phyloP scores from a whole-genome alignment of 1,284 basidiomycete species.

The Pseudozyma sp. region DNA sequence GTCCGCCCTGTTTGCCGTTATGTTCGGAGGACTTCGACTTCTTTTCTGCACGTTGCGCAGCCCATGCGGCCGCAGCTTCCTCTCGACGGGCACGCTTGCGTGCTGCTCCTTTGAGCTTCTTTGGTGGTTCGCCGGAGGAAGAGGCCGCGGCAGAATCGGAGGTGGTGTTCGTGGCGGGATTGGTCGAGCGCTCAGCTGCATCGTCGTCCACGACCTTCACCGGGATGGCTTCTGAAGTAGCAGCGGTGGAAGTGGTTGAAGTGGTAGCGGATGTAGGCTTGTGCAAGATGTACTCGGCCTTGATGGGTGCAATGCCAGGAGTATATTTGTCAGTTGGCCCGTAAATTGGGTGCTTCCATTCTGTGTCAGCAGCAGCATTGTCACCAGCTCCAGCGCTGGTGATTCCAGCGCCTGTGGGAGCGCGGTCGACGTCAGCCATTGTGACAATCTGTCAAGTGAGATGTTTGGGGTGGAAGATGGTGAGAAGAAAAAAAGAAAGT shows the following conservation, averaged over 20 bases:
- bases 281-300: slow-evolving; percentile 42
- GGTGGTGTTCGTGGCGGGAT: slow-evolving; percentile 13
- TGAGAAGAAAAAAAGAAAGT: not conserved
- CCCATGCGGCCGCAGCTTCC: slow-evolving; percentile 36
- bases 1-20: slow-evolving; percentile 31
- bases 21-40: slow-evolving; percentile 16
- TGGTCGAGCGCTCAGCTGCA: slow-evolving; percentile 31
- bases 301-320: slow-evolving; percentile 53
- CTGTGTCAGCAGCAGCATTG: not conserved
- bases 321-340: slow-evolving; percentile 47
- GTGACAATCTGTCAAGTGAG: not conserved
- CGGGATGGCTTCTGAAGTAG: not conserved
- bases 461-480: not conserved
- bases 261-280: slow-evolving; percentile 20
- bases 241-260: not conserved
- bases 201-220: slow-evolving; percentile 30
- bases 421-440: slow-evolving; percentile 7
- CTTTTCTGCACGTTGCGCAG: slow-evolving; percentile 28
- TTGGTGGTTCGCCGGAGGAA: slow-evolving; percentile 14
- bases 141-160: not conserved
- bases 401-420: not conserved
- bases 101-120: slow-evolving; percentile 52
- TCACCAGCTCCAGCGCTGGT: not conserved
- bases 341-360: slow-evolving; percentile 49
- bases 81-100: slow-evolving; percentile 40